phyloP scores from a whole-genome alignment of 306 rosid genomes.

The Trifolium pratense region DNA sequence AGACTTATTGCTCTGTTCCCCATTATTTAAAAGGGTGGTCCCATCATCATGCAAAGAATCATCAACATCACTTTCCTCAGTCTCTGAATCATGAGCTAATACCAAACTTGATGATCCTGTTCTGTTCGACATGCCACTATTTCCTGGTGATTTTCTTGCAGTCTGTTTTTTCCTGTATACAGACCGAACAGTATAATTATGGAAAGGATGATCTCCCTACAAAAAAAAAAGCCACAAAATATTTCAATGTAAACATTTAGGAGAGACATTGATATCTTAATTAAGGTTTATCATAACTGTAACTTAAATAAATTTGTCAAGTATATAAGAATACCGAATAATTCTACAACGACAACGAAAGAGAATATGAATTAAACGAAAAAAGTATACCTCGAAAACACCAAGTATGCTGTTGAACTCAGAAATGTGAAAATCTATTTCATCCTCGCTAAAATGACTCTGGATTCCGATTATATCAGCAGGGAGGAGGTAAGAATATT shows the following conservation, averaged over 20 bases:
- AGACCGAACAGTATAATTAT: slow-evolving; percentile 86
- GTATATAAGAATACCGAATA: slow-evolving; percentile 9
- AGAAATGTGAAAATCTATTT: slow-evolving; percentile 68
- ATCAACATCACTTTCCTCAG: slow-evolving; percentile 59
- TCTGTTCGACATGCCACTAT: slow-evolving; percentile 32
- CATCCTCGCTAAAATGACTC: slow-evolving; percentile 57
- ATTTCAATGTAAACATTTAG: slow-evolving; percentile 15
- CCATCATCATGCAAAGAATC: slow-evolving; percentile 39
- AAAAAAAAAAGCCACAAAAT: slow-evolving; percentile 18
- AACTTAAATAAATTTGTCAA: slow-evolving; percentile 10
- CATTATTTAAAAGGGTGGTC: background rate
- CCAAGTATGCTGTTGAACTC: slow-evolving; percentile 77
- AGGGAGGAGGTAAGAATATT: slow-evolving; percentile 89
- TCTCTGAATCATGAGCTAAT: slow-evolving; percentile 47
- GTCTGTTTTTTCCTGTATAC: slow-evolving; percentile 62
- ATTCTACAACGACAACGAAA: slow-evolving; percentile 11
- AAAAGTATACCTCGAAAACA: slow-evolving; percentile 66
- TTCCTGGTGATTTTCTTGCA: slow-evolving; percentile 46
- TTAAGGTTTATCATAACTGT: background rate
- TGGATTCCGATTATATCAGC: slow-evolving; percentile 82
- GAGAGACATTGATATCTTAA: slow-evolving; percentile 19
- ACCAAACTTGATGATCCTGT: slow-evolving; percentile 33
- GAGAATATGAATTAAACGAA: slow-evolving; percentile 16
- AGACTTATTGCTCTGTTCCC: slow-evolving; percentile 39
- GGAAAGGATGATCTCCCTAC: slow-evolving; percentile 95